phyloP scores from a whole-genome alignment of 345 rosid genomes.

The Murraya paniculata region DNA sequence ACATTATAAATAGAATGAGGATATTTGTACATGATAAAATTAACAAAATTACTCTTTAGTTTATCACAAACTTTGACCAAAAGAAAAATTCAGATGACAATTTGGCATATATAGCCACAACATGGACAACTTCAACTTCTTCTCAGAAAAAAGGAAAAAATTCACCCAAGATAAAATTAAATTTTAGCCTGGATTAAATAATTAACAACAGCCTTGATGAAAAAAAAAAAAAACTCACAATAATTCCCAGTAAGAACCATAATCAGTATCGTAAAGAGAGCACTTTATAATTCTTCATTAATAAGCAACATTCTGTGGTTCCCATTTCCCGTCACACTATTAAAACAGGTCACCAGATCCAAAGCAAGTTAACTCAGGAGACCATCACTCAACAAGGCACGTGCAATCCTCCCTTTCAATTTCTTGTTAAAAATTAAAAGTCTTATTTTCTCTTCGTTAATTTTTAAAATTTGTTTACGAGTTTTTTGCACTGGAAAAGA shows the following conservation, averaged over 20 bases:
- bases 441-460: background rate
- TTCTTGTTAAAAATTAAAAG: background rate
- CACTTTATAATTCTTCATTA: conserved; percentile 2
- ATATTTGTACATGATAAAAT: too few species aligned
- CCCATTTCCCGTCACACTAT: conserved; percentile 12
- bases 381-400: conserved; percentile 15
- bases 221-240: background rate
- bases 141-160: too few species aligned
- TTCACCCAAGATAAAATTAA: too few species aligned
- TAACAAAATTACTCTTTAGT: background rate
- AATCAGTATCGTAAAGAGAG: conserved; percentile 17
- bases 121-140: too few species aligned
- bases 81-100: background rate
- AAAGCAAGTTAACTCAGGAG: conserved; percentile 11
- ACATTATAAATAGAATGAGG: too few species aligned
- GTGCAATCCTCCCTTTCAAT: conserved; percentile 3
- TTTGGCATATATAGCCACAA: too few species aligned
- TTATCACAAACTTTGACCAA: background rate
- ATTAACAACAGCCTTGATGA: background rate
- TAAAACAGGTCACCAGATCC: conserved; percentile 25
- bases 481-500: background rate
- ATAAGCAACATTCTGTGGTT: conserved; percentile 24
- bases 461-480: too few species aligned
- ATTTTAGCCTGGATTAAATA: background rate
- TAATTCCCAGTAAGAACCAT: background rate